Conservation (phyloP, 495 filamentous ascomycete species). For the Articulospora tetracladia region DNA sequence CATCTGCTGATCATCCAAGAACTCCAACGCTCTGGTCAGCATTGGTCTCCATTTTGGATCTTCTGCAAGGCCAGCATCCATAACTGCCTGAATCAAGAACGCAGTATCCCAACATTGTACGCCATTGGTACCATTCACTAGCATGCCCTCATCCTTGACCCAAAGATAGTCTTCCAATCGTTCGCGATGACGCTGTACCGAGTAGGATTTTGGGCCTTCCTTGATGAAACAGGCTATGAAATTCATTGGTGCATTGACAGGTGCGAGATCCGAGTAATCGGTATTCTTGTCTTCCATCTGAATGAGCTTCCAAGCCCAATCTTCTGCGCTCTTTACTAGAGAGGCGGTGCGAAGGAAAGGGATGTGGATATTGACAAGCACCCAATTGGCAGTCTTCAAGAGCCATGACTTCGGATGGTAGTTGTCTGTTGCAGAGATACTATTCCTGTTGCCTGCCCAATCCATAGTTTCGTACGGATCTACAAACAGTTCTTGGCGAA, state of each 20-base stretch:
- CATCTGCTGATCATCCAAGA: conserved; percentile 89
- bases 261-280: conserved; percentile 79
- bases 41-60: conserved; percentile 78
- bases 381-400: conserved; percentile 68
- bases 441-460: conserved; percentile 76
- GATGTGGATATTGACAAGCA: conserved; percentile 73
- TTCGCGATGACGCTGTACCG: conserved; percentile 75
- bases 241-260: conserved; percentile 89
- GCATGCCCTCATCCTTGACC: conserved; percentile 89
- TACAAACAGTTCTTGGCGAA: conserved; percentile 82
- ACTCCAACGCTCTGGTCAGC: conserved; percentile 78
- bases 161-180: conserved; percentile 83
- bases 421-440: conserved; percentile 74
- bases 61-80: conserved; percentile 72
- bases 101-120: conserved; percentile 96
- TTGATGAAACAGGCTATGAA: conserved; percentile 75
- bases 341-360: conserved; percentile 61
- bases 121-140: conserved; percentile 94
- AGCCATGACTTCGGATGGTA: conserved; percentile 90
- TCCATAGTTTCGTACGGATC: conserved; percentile 74
- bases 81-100: conserved; percentile 77
- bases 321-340: conserved; percentile 63
- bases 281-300: conserved; percentile 90
- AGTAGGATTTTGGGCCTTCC: conserved; percentile 73
- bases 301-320: conserved; percentile 67